Evolutionary conservation across 1,284 basidiomycete genomes (phyloP), one percentile per base, ranked within the genome.

Genomic region (Apiotrichum porosum): DNA sequence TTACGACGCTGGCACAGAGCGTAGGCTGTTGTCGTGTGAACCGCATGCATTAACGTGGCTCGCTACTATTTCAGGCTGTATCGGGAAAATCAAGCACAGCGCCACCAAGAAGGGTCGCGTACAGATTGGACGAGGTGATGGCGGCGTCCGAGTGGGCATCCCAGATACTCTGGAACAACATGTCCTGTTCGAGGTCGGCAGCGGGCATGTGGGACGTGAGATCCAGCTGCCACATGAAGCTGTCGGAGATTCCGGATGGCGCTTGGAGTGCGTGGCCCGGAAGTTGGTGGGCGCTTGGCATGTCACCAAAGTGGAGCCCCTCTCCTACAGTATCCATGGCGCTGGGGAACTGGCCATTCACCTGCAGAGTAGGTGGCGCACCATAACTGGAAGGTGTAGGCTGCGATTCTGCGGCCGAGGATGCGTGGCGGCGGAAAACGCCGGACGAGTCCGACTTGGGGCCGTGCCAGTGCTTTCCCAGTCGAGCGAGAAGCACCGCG

Each of bases 31-130:
- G n/a, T n/a, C n/a, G n/a, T n/a, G n/a, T n/a, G n/a, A n/a, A n/a
- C n/a, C n/a, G n/a, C n/a, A n/a, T n/a, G n/a, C n/a, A n/a, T n/a
- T n/a, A n/a, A n/a, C n/a, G n/a, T n/a, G n/a, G n/a, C n/a, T n/a
- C n/a, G n/a, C n/a, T n/a, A n/a, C n/a, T n/a, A n/a, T n/a, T n/a
- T n/a, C n/a, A n/a, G n/a, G n/a, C n/a, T n/a, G n/a, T n/a, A n/a
- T 48, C 47, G 5, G 47, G 47, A 22, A 44, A 50, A 3, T 31
- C 44, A 3, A 52, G 35, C 12, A 12, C 26, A 6, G 42, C 39
- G 13, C 47, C 51, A 17, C 51, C 51, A 15, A 52, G n/a, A 30
- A 52, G 45, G 34, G 51, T 52, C 10, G 51, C 51, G 23, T 52
- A 52, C 46, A 52, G 28, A 14, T 43, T 49, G 9, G 42, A 40